These are phyloP conservation scores for Nigrospora osmanthi DNA, from an alignment of 2,329 filamentous ascomycete species.

Conservation along the genomic window DNA sequence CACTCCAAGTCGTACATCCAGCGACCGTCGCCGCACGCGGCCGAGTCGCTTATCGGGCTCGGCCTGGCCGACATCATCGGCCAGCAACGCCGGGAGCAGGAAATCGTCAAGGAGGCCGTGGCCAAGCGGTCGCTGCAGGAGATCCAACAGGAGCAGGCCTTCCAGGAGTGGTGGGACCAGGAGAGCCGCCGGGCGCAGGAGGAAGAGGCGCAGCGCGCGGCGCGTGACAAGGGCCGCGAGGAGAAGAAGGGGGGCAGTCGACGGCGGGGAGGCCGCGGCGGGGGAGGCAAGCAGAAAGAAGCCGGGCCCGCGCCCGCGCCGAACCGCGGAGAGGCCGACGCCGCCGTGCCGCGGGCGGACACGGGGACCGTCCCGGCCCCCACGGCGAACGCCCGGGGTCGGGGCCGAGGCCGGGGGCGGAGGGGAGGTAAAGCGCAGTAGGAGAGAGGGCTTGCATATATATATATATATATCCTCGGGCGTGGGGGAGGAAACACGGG, in stretches of 20 bases:
- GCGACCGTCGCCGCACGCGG: conserved; percentile 44
- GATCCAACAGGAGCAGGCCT: conserved; percentile 94
- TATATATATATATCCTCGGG: neutral
- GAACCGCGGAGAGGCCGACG: no score
- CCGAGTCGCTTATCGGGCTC: conserved; percentile 58
- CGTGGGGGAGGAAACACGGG: no score
- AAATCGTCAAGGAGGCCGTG: conserved; percentile 71
- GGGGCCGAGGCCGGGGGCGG: conserved; percentile 11
- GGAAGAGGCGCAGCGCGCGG: conserved; percentile 40
- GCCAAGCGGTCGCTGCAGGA: conserved; percentile 87
- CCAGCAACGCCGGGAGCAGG: conserved; percentile 78
- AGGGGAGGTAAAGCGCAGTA: conserved; percentile 7
- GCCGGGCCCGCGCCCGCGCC: no score
- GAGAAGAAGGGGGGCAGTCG: conserved; percentile 17
- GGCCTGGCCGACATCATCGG: conserved; percentile 85
- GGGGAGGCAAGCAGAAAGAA: neutral
- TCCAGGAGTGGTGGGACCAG: conserved; percentile 93
- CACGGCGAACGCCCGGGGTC: neutral
- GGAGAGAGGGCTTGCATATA: neutral
- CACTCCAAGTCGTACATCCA: conserved; percentile 55
- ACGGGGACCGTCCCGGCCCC: no score
- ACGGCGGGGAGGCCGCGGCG: conserved; percentile 5
- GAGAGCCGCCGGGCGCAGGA: conserved; percentile 68
- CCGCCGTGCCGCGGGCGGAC: no score
- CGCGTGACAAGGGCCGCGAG: conserved; percentile 34